Base-by-base conservation (phyloP, 176 grass and related monocot species). In the Raddia distichophylla region DNA sequence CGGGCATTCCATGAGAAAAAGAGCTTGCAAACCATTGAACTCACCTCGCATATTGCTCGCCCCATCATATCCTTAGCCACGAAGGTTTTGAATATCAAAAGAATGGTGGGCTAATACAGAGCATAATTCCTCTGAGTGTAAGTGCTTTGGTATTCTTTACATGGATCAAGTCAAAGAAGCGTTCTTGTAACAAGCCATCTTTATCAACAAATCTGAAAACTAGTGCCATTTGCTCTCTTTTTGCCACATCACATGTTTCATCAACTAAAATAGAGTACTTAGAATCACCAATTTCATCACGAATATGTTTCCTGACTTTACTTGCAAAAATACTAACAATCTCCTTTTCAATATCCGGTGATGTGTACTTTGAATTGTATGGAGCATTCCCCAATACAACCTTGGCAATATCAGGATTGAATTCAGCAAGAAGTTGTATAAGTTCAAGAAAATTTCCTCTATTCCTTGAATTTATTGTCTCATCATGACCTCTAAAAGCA, bases 221-320 rank as follows among this genome's bases (percentile, higher is more conserved):
- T 34, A 57, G 50, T 60, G 20, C 22, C 76, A 74, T 65, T 56
- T 82, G 59, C 60, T 77, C 69, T 49, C 69, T 70, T 46, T 87
- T 82, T 48, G 15, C 18, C 0, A 51, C 72, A 71, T 87, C 79
- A 60, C 51, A 71, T 7, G 71, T 80, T 67, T 87, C 33, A 74
- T 83, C 80, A 27, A 88, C 73, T 32, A 83, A 76, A 42, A 72
- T 64, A 56, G 49, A 78, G 54, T 70, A 87, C 13, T 76, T 82
- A 0, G 1, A 40, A 76, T 75, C 10, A 0, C 34, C 78, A 70
- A 87, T 76, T 87, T 87, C 67, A 17, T 82, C 73, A 48, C 10
- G 74, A 71, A 85, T 62, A 59, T n/a, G 17, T 2, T 64, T 58
- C 6, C 43, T 20, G 8, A 71, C 63, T 71, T 78, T 60, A 14